Percentiles rank a stretch among this genome's conserved stretches.
Evolutionary conservation across 257 asterid species (phyloP).

Genomic region (Datura wrightii): DNA sequence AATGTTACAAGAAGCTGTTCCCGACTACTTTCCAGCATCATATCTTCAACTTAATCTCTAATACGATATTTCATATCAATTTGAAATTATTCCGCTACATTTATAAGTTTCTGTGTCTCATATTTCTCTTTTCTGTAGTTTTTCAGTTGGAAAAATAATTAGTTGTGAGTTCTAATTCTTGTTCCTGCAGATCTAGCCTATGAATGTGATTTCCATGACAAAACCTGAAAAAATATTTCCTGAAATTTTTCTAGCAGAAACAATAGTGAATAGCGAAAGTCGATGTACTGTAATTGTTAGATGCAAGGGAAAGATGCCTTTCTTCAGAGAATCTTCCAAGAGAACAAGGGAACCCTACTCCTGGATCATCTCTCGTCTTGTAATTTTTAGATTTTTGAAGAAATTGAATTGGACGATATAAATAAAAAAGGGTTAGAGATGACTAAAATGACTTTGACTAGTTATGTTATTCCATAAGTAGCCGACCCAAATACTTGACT

Average conservation of each 20-base stretch:
- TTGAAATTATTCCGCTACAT: not conserved
- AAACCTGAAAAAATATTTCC: not conserved
- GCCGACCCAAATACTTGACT: not conserved
- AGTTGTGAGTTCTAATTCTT: constrained; percentile 17
- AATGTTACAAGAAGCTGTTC: constrained; percentile 23
- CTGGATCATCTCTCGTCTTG: constrained; percentile 16
- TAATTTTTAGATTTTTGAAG: constrained; percentile 19
- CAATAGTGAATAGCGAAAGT: not conserved
- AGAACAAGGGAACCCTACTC: constrained; percentile 16
- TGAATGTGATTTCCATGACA: not conserved
- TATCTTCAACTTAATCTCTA: not conserved
- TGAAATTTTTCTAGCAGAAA: not conserved
- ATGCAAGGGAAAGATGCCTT: constrained; percentile 6
- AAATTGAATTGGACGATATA: not conserved
- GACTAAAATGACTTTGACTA: constrained; percentile 7
- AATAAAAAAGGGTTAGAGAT: not conserved
- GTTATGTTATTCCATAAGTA: constrained; percentile 5
- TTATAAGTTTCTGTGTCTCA: not conserved
- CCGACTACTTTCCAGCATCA: constrained; percentile 8
- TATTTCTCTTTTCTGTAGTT: not conserved
- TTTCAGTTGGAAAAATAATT: not conserved
- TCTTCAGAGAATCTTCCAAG: not conserved
- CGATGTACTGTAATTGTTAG: not conserved
- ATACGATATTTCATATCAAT: not conserved
- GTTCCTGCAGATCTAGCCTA: not conserved